Evolutionary conservation across 1,284 basidiomycete genomes (phyloP).

Genomic region (Moniliophthora roreri): DNA sequence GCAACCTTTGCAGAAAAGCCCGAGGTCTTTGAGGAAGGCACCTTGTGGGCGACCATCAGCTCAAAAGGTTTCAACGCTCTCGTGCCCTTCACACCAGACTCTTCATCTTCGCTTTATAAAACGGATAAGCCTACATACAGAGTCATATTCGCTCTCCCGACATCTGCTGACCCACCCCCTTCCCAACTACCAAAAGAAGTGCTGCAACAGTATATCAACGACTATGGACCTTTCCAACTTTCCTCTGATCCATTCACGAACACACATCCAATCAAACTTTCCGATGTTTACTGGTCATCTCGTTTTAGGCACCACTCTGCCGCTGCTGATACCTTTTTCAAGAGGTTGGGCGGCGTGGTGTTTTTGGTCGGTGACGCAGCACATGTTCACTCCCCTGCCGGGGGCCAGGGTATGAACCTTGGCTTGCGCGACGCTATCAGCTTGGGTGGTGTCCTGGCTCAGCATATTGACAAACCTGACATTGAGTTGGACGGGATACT

Average conservation of each 20-base stretch:
- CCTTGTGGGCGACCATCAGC: background rate
- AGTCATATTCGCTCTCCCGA: conserved; percentile 26
- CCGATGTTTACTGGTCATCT: conserved; percentile 33
- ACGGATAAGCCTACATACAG: conserved; percentile 23
- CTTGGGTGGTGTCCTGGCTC: conserved; percentile 26
- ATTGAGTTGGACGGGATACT: background rate
- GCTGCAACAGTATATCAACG: conserved; percentile 33
- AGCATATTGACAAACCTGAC: conserved; percentile 8
- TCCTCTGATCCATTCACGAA: conserved; percentile 28
- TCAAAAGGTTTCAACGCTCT: conserved; percentile 11
- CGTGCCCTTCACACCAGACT: conserved; percentile 20
- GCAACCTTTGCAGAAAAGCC: conserved; percentile 26
- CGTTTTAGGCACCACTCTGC: conserved; percentile 35
- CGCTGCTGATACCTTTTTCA: conserved; percentile 33
- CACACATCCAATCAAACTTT: conserved; percentile 25
- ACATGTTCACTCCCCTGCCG: conserved; percentile 42
- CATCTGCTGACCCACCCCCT: conserved; percentile 26
- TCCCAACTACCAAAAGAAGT: conserved; percentile 27
- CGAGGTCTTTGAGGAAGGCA: conserved; percentile 13
- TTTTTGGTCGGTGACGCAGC: conserved; percentile 42
- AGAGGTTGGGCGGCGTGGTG: conserved; percentile 23
- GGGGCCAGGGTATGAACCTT: conserved; percentile 45
- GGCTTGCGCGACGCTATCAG: conserved; percentile 41
- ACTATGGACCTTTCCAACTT: conserved; percentile 25
- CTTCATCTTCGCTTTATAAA: conserved; percentile 22